Percentiles rank a stretch among this genome's conserved stretches.
phyloP scores from a whole-genome alignment of 2,329 filamentous ascomycete genomes.

The Eurotiales sp. region DNA sequence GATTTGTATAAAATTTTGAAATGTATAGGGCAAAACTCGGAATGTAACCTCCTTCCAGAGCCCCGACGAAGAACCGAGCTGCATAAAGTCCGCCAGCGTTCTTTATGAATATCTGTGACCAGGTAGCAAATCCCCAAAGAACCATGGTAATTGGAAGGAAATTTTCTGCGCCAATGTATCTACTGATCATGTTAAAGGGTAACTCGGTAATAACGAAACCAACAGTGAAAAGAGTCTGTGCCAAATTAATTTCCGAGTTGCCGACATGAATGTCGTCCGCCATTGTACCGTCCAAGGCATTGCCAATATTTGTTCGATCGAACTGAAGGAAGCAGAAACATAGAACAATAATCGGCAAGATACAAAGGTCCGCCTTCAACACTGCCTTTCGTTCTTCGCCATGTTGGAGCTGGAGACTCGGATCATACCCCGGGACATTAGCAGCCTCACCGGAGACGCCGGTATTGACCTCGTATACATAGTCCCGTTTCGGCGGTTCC shows the following conservation, averaged over 20 bases:
- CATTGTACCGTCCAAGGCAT: constrained; percentile 20
- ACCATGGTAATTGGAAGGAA: constrained; percentile 25
- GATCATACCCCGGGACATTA: constrained; percentile 8
- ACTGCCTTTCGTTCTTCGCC: constrained; percentile 2
- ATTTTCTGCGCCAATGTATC: constrained; percentile 22
- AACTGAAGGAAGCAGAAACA: constrained; percentile 24
- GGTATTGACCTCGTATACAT: background rate
- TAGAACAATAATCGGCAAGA: constrained; percentile 16
- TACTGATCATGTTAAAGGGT: constrained; percentile 26
- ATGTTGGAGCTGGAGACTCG: background rate
- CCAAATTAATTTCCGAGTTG: constrained; percentile 22
- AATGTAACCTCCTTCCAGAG: constrained; percentile 49
- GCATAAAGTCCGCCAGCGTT: constrained; percentile 35
- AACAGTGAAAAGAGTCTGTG: constrained; percentile 23
- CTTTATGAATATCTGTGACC: constrained; percentile 21
- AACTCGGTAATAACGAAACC: constrained; percentile 27
- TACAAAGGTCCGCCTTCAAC: constrained; percentile 13
- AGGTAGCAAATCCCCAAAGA: constrained; percentile 18
- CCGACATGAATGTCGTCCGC: constrained; percentile 19
- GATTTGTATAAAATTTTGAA: constrained; percentile 24
- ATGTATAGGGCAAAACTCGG: constrained; percentile 34
- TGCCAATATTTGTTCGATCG: constrained; percentile 23
- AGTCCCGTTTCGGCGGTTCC: background rate
- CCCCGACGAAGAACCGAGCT: constrained; percentile 33
- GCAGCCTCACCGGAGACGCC: background rate